Evolutionary conservation across 805 yeast genomes (phyloP).

Genomic region (Yarrowia sp.): DNA sequence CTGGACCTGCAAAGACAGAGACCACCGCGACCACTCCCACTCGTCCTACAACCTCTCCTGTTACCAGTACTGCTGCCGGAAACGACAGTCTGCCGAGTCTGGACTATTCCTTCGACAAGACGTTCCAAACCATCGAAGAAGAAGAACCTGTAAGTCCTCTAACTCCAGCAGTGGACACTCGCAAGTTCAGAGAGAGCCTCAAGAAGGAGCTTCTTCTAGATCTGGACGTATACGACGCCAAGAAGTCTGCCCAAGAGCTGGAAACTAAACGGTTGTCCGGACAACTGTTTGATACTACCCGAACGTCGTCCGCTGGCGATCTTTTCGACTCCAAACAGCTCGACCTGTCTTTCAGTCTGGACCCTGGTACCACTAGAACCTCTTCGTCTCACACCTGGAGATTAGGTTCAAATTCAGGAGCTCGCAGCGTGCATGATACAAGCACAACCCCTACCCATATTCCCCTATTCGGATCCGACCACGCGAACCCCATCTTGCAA

Average conservation of each 20-base stretch:
- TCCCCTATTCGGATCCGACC: conserved; percentile 25
- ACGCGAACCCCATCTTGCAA: conserved; percentile 3
- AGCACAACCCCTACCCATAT: conserved; percentile 20
- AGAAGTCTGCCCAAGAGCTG: neutral
- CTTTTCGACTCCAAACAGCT: conserved; percentile 3
- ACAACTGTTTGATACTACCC: neutral
- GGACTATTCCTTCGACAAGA: conserved; percentile 17
- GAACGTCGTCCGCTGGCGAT: neutral
- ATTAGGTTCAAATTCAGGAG: conserved; percentile 33
- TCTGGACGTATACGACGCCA: conserved; percentile 7
- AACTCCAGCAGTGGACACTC: neutral
- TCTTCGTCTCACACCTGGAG: neutral
- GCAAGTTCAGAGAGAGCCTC: conserved; percentile 13
- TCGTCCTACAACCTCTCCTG: conserved; percentile 2
- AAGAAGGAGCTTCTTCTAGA: conserved; percentile 33
- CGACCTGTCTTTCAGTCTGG: conserved; percentile 1
- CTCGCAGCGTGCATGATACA: conserved; percentile 14
- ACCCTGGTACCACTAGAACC: neutral
- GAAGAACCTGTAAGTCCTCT: neutral
- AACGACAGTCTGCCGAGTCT: conserved; percentile 22
- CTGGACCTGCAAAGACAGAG: neutral
- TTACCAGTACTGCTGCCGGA: neutral
- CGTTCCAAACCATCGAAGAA: conserved; percentile 25
- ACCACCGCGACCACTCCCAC: neutral
- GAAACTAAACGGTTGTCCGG: neutral